These are phyloP conservation scores for Xylaria longipes DNA, from an alignment of 495 filamentous ascomycete genomes.

Conservation along the genomic window DNA sequence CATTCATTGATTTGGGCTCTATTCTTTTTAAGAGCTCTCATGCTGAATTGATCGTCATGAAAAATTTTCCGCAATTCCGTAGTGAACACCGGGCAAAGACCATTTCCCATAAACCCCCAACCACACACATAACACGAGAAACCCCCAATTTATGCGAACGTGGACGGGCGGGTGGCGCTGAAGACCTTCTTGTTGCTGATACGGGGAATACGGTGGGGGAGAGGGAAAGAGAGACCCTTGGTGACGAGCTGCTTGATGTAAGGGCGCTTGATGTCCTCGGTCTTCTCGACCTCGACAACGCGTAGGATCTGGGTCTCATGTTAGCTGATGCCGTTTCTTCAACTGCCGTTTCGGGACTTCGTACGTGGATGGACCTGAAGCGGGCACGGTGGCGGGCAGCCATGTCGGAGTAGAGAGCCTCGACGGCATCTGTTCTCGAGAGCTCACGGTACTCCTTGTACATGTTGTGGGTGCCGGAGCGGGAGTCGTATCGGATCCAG, in stretches of 20 bases:
- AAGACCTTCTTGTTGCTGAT: conserved; percentile 84
- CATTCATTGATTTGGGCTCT: conserved; percentile 31
- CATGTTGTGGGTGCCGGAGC: conserved; percentile 99
- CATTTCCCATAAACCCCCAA: conserved; percentile 54
- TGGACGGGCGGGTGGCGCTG: conserved; percentile 86
- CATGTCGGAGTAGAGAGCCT: conserved; percentile 99
- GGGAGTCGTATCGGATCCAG: conserved; percentile 99
- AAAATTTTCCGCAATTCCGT: conserved; percentile 58
- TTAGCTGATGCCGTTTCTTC: conserved; percentile 1
- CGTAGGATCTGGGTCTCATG: conserved; percentile 78
- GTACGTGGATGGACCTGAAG: conserved; percentile 96
- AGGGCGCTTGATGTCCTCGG: conserved; percentile 89
- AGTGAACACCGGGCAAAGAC: conserved; percentile 59
- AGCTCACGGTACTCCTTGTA: conserved; percentile 99
- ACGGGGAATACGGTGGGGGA: conserved; percentile 92
- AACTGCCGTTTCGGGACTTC: conserved; percentile 41
- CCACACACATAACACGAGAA: conserved; percentile 43
- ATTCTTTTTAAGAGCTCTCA: conserved; percentile 39
- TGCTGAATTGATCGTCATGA: conserved; percentile 45
- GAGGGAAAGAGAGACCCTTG: conserved; percentile 97
- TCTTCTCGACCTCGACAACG: conserved; percentile 95
- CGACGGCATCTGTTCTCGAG: conserved; percentile 90
- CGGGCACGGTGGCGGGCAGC: conserved; percentile 96
- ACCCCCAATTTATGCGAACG: conserved; percentile 65
- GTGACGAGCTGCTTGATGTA: conserved; percentile 98